These are phyloP conservation scores for Diaporthe destruens DNA, from an alignment of 2,329 filamentous ascomycete genomes.

Conservation along the genomic window DNA sequence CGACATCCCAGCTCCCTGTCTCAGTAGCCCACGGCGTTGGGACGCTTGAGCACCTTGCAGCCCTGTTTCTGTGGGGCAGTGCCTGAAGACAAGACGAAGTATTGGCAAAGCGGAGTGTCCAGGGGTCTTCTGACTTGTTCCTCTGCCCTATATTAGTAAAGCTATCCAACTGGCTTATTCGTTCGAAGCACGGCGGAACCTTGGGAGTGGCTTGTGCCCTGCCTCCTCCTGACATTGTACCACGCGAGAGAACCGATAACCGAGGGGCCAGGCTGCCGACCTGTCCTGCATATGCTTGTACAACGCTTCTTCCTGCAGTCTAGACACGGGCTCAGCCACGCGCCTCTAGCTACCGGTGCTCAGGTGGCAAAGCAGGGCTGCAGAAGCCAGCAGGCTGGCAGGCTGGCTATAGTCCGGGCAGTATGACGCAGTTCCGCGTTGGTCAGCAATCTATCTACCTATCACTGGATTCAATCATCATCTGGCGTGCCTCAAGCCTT, in stretches of 20 bases:
- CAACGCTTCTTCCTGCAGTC: slow-evolving; percentile 7
- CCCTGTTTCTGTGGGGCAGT: slow-evolving; percentile 5
- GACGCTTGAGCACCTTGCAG: background rate
- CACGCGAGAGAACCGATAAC: background rate
- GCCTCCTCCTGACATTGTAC: background rate
- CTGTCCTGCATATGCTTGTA: background rate
- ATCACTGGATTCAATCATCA: background rate
- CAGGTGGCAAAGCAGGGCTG: slow-evolving; percentile 30
- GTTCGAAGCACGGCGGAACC: background rate
- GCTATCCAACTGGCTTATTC: background rate
- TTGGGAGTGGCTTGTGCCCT: background rate
- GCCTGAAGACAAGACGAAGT: slow-evolving; percentile 9
- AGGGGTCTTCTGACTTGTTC: background rate
- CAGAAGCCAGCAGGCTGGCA: background rate
- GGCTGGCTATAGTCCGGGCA: background rate
- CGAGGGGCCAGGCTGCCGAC: background rate
- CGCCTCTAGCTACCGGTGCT: too few relatives aligned
- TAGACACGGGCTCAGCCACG: background rate
- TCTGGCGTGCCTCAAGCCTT: slow-evolving; percentile 6
- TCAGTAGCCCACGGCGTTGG: slow-evolving; percentile 2
- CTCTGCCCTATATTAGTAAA: background rate
- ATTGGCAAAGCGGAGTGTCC: background rate
- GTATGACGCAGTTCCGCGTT: slow-evolving; percentile 13
- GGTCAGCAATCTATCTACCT: background rate
- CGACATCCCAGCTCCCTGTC: background rate